Base-by-base conservation (phyloP, 306 rosid species). In the Medicago ruthenica region DNA sequence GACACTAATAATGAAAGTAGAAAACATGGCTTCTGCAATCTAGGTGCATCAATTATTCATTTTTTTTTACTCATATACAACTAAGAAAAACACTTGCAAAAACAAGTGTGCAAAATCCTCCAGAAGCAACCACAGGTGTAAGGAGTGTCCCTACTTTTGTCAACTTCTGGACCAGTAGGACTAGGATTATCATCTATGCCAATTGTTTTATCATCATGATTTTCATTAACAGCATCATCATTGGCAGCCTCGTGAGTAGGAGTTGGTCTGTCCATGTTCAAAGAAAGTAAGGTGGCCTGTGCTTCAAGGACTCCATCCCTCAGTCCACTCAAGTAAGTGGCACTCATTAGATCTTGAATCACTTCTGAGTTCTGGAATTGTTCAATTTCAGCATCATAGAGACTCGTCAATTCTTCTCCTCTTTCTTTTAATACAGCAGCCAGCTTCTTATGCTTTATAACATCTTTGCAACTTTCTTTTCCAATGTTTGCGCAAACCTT, bases 251-350 rank as follows among this genome's bases (percentile, higher is more conserved):
- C 48, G 8, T 24, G 11, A 21, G n/a, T 58, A 42, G 9, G 41
- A 60, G 41, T 60, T 15, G n/a, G 7, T 27, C 12, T 60, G 67
- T 61, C 20, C 67, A 61, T 10, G 15, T 42, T 42, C 15, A 13
- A 45, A 39, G 70, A 21, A 64, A 64, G n/a, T 16, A 64, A 17
- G 15, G 3, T 39, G 31, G 13, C 70, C 9, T 18, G 27, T 65
- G 51, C 51, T 65, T 65, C 70, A 65, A 65, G 16, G 5, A 65
- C 15, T 17, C 70, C 70, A 40, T 65, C 34, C 16, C 16, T 39
- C 31, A 64, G 27, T 64, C 70, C 70, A 9, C 16, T 16, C n/a
- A 65, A 65, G 70, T 65, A 65, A 10, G 7, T 65, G 1, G 31
- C 34, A 65, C 51, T 17, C 16, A 65, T 40, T 0, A 17, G 4